A percentile compares a stretch with the other conserved stretches of the same genome.
Evolutionary conservation across 768 basidiomycete species (phyloP).

Genomic region (Dendrothele bispora): DNA sequence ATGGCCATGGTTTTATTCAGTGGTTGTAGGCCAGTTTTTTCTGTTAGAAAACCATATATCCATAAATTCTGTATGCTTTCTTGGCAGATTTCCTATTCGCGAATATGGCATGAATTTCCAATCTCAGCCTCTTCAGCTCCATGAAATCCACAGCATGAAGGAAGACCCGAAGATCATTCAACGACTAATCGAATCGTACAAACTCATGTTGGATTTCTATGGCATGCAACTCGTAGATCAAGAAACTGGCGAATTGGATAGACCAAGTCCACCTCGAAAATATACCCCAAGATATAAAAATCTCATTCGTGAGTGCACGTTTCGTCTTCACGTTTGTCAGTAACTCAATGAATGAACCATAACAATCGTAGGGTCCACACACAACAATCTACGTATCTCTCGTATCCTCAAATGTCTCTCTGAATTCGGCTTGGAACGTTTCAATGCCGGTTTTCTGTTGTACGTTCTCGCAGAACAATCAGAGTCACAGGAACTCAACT

Average conservation of each 20-base stretch:
- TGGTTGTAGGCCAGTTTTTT: conserved; percentile 59
- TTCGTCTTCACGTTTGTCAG: too few species aligned
- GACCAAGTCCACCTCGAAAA: conserved; percentile 47
- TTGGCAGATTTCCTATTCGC: conserved; percentile 67
- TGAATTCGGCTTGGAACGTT: conserved; percentile 63
- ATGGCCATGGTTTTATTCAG: conserved; percentile 73
- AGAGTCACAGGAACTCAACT: conserved; percentile 51
- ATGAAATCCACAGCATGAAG: conserved; percentile 63
- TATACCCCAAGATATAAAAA: conserved; percentile 60
- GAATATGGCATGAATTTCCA: conserved; percentile 72
- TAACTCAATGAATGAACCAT: too few species aligned
- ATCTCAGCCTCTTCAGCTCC: conserved; percentile 64
- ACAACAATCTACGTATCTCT: conserved; percentile 77
- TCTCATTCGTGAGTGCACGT: conserved; percentile 65
- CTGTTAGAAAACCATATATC: neutral
- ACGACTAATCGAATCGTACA: conserved; percentile 60
- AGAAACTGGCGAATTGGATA: conserved; percentile 60
- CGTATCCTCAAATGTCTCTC: conserved; percentile 77
- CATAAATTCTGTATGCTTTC: neutral
- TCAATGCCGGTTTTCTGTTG: conserved; percentile 67
- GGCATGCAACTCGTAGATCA: conserved; percentile 64
- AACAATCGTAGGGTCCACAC: conserved; percentile 58
- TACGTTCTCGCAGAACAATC: conserved; percentile 73
- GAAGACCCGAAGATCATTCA: conserved; percentile 43
- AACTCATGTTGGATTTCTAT: conserved; percentile 79